Conservation (phyloP, 31 red algal genomes). For the Odonthalia washingtoniensis region DNA sequence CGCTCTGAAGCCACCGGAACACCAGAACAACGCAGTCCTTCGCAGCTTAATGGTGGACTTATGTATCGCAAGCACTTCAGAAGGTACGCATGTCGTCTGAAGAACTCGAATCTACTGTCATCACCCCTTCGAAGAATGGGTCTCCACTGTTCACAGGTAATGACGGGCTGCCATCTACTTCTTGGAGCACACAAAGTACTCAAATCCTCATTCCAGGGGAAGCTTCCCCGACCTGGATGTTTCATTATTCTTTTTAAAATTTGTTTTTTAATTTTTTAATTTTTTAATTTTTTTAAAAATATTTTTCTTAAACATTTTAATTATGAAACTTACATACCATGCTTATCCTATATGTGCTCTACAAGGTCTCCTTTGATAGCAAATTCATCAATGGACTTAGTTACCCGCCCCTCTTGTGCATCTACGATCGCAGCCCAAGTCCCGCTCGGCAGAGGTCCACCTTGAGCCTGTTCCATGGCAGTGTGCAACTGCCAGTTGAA, state of each 20-base stretch:
- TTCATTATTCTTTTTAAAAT: neutral
- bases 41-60: no score
- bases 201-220: no score
- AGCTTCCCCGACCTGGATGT: neutral
- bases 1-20: neutral
- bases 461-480: neutral
- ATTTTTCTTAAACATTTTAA: no score
- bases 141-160: neutral
- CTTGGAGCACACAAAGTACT: neutral
- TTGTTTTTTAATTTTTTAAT: no score
- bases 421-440: neutral
- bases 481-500: neutral
- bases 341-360: neutral
- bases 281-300: no score
- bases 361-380: neutral
- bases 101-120: neutral
- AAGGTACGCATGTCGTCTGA: neutral
- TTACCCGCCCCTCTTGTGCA: neutral
- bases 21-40: no score
- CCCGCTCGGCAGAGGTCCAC: neutral
- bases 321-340: no score
- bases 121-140: neutral
- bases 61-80: constrained; percentile 35
- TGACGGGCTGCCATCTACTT: neutral
- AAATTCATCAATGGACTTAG: no score